These are phyloP conservation scores for Colletotrichum karsti DNA, from an alignment of 2,329 filamentous ascomycete genomes.

Conservation along the genomic window DNA sequence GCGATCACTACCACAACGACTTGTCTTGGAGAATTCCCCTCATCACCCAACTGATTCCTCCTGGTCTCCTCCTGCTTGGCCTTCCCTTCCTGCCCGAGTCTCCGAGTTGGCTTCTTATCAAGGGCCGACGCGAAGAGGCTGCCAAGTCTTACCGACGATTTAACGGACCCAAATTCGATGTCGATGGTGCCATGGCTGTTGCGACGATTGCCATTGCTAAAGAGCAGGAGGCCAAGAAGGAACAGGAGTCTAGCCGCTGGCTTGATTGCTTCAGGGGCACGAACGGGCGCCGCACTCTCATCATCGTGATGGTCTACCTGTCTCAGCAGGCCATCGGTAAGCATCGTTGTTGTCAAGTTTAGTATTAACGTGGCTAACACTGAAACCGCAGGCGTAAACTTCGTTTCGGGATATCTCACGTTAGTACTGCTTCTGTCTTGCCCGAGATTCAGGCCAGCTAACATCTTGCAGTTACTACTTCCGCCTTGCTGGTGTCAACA, in stretches of 20 bases:
- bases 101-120: slow-evolving; percentile 32
- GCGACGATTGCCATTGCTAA: slow-evolving; percentile 33
- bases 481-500: slow-evolving; percentile 37
- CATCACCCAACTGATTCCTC: slow-evolving; percentile 39
- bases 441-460: no score
- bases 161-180: slow-evolving; percentile 37
- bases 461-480: slow-evolving; percentile 33
- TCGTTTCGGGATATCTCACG: slow-evolving; percentile 39
- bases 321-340: slow-evolving; percentile 39
- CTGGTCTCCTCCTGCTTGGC: slow-evolving; percentile 32
- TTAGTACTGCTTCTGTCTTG: no score
- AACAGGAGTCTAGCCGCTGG: slow-evolving; percentile 32
- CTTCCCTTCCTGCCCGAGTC: slow-evolving; percentile 33
- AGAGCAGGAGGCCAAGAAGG: slow-evolving; percentile 33
- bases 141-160: slow-evolving; percentile 32
- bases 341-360: no score
- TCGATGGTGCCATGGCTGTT: slow-evolving; percentile 32
- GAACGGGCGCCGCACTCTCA: slow-evolving; percentile 37
- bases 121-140: slow-evolving; percentile 29
- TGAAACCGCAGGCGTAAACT: slow-evolving; percentile 41
- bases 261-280: slow-evolving; percentile 39
- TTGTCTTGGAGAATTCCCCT: slow-evolving; percentile 39
- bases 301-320: slow-evolving; percentile 41
- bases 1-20: slow-evolving; percentile 30
- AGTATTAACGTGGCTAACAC: no score